Percentiles rank a stretch among this genome's conserved stretches.
Conservation (phyloP, 75 land plant genomes). For the Sequoiadendron giganteum region DNA sequence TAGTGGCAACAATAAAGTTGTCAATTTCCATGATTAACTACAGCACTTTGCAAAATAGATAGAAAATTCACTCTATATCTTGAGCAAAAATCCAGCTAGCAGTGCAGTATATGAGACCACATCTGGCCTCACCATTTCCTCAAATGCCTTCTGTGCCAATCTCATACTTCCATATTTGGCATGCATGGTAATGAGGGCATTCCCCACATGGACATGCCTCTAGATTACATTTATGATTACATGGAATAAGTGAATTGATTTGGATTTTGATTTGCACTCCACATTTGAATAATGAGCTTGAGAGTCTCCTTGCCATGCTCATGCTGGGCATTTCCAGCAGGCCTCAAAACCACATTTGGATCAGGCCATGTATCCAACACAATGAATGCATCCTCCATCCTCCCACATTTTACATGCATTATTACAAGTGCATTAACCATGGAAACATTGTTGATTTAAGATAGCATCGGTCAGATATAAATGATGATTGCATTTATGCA, state of each 20-base stretch:
- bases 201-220: constrained; percentile 34
- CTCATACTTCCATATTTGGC: constrained; percentile 34
- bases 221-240: constrained; percentile 31
- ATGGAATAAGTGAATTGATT: constrained; percentile 47
- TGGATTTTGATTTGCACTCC: constrained; percentile 25
- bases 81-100: background rate
- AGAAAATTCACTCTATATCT: background rate
- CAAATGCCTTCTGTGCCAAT: background rate
- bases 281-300: constrained; percentile 37
- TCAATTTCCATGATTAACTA: too few species aligned
- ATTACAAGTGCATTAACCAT: constrained; percentile 12
- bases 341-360: constrained; percentile 55
- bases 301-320: constrained; percentile 36
- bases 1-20: too few species aligned
- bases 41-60: too few species aligned
- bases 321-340: constrained; percentile 55
- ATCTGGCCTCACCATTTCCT: background rate
- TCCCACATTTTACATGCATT: constrained; percentile 34
- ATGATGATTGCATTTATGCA: too few species aligned
- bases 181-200: constrained; percentile 52
- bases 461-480: too few species aligned
- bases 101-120: background rate
- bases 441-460: too few species aligned
- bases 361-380: constrained; percentile 46
- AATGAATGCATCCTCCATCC: constrained; percentile 26